Percentiles rank a stretch among this genome's conserved stretches.
These are phyloP conservation scores for Obba rivulosa DNA, from an alignment of 768 basidiomycete species.

Conservation along the genomic window DNA sequence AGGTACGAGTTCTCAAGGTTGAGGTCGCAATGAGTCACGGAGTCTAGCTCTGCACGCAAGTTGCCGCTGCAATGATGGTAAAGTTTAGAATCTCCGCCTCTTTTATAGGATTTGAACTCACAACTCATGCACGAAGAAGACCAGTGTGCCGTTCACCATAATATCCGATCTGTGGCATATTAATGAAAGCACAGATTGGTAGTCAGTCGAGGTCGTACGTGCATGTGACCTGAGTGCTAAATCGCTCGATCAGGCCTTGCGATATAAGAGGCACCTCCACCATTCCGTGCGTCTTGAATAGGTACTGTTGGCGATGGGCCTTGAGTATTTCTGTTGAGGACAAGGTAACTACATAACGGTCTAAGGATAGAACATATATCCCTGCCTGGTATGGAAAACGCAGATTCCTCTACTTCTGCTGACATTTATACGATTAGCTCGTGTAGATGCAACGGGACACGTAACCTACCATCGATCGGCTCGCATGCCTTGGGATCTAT, in stretches of 20 bases:
- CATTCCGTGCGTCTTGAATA: slow-evolving; percentile 74
- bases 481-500: slow-evolving; percentile 80
- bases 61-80: slow-evolving; percentile 59
- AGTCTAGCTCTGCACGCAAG: slow-evolving; percentile 76
- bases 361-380: background rate
- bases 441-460: background rate
- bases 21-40: slow-evolving; percentile 65
- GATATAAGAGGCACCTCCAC: slow-evolving; percentile 75
- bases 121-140: slow-evolving; percentile 96
- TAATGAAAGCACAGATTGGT: background rate
- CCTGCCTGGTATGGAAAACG: slow-evolving; percentile 65
- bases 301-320: slow-evolving; percentile 77
- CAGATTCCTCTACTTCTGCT: slow-evolving; percentile 55
- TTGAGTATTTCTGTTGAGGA: slow-evolving; percentile 70
- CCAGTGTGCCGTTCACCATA: slow-evolving; percentile 68
- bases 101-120: slow-evolving; percentile 33
- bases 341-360: slow-evolving; percentile 1
- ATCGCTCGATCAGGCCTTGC: slow-evolving; percentile 60
- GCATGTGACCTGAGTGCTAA: slow-evolving; percentile 82
- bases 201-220: slow-evolving; percentile 48
- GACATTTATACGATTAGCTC: background rate
- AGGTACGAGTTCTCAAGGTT: slow-evolving; percentile 80
- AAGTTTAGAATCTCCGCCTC: background rate
- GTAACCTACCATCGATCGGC: slow-evolving; percentile 62
- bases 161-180: slow-evolving; percentile 56